phyloP scores from a whole-genome alignment of 2,329 filamentous ascomycete species.

The Magnaporthiopsis rhizophila region DNA sequence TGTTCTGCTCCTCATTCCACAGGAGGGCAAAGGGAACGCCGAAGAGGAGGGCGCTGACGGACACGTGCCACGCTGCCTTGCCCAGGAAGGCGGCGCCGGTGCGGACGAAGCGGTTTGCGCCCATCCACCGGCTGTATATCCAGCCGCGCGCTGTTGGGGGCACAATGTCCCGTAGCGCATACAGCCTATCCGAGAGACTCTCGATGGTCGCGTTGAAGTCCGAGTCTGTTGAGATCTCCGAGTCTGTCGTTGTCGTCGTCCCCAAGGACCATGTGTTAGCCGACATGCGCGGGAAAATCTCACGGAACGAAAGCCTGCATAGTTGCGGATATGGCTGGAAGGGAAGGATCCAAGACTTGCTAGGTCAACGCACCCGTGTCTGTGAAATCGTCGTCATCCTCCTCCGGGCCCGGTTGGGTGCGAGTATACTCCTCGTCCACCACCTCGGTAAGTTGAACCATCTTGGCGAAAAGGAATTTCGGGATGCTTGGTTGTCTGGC shows the following conservation, averaged over 20 bases:
- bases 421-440: conserved; percentile 89
- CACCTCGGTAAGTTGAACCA: conserved; percentile 97
- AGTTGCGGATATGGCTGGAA: conserved; percentile 17
- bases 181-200: conserved; percentile 59
- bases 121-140: conserved; percentile 52
- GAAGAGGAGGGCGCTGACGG: conserved; percentile 79
- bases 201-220: conserved; percentile 55
- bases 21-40: conserved; percentile 91
- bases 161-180: conserved; percentile 68
- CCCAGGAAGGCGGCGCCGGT: conserved; percentile 63
- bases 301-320: conserved; percentile 1
- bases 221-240: conserved; percentile 75
- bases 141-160: conserved; percentile 63
- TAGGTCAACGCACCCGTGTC: conserved; percentile 64
- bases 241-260: conserved; percentile 45
- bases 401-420: conserved; percentile 60
- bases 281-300: neutral
- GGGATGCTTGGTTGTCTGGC: neutral
- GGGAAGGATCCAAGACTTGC: neutral
- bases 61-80: conserved; percentile 84
- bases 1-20: conserved; percentile 91
- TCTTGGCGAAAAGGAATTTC: conserved; percentile 26
- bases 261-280: neutral
- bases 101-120: conserved; percentile 49
- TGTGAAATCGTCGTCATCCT: conserved; percentile 87